Conservation (phyloP, 2,329 filamentous ascomycete species). For the Fusarium denticulatum region DNA sequence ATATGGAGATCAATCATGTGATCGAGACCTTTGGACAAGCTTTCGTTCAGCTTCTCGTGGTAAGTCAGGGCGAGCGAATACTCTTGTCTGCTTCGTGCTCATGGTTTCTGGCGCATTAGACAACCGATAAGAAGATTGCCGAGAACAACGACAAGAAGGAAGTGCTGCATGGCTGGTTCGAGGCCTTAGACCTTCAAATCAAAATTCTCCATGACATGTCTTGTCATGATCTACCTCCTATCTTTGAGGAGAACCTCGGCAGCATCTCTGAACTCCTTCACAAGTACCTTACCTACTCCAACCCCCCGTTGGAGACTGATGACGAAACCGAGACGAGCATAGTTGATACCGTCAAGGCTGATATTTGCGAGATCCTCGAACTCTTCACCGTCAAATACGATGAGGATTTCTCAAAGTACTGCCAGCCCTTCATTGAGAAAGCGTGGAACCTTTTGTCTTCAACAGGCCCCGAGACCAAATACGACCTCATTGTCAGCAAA, state of each 20-base stretch:
- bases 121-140: constrained; percentile 76
- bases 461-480: constrained; percentile 87
- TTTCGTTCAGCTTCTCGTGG: constrained; percentile 82
- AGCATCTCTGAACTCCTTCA: constrained; percentile 83
- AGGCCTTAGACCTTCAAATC: constrained; percentile 85
- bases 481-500: constrained; percentile 93
- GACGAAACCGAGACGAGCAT: constrained; percentile 90
- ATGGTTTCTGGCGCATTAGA: constrained; percentile 51
- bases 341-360: constrained; percentile 87
- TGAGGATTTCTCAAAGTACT: constrained; percentile 86
- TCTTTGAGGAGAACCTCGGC: constrained; percentile 89
- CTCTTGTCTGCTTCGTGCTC: constrained; percentile 4
- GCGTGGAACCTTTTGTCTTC: constrained; percentile 92
- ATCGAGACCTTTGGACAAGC: constrained; percentile 83
- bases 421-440: constrained; percentile 85
- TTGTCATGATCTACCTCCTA: constrained; percentile 94
- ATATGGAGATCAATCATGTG: constrained; percentile 96
- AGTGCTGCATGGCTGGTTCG: constrained; percentile 79
- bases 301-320: constrained; percentile 81
- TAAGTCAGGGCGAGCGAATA: constrained; percentile 50
- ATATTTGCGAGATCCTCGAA: constrained; percentile 90
- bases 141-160: constrained; percentile 80
- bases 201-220: constrained; percentile 97
- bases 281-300: constrained; percentile 93
- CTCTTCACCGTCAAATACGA: constrained; percentile 96